Evolutionary conservation across 208 protist species (phyloP).

Genomic region (Acanthamoeba triangularis): DNA sequence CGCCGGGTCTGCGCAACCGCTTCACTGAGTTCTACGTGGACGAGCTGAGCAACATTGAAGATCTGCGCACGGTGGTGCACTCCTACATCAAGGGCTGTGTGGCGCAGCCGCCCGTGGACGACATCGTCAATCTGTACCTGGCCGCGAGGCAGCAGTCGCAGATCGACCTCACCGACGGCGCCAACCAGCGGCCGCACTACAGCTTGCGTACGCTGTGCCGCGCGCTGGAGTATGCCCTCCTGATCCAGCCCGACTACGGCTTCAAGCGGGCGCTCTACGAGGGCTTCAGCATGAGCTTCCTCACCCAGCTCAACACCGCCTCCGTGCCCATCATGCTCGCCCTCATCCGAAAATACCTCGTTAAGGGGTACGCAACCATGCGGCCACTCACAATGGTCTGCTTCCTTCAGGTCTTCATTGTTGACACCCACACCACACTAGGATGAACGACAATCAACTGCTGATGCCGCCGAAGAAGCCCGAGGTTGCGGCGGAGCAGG

Average conservation of each 20-base stretch:
- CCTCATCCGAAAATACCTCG: constrained; percentile 94
- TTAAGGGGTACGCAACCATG: constrained; percentile 20
- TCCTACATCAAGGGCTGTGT: constrained; percentile 80
- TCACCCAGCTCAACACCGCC: constrained; percentile 95
- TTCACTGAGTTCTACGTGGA: constrained; percentile 99
- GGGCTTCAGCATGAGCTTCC: constrained; percentile 95
- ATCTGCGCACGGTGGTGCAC: constrained; percentile 96
- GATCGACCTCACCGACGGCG: constrained; percentile 95
- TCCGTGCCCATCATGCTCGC: constrained; percentile 94
- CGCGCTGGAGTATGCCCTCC: constrained; percentile 94
- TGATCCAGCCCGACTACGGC: constrained; percentile 92
- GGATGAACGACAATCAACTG: constrained; percentile 93
- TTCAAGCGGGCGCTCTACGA: constrained; percentile 96
- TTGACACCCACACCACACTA: background rate
- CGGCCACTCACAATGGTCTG: background rate
- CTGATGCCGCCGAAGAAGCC: constrained; percentile 88
- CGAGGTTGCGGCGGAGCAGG: constrained; percentile 69
- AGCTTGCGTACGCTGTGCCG: constrained; percentile 98
- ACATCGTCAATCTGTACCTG: constrained; percentile 97
- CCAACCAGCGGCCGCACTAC: constrained; percentile 97
- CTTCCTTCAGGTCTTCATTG: no score
- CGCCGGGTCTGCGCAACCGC: constrained; percentile 95
- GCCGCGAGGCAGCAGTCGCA: constrained; percentile 93
- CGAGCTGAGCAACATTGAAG: constrained; percentile 96
- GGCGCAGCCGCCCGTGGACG: constrained; percentile 88